Conservation (phyloP, 2,329 filamentous ascomycete genomes). For the Tolypocladium pustulatum region DNA sequence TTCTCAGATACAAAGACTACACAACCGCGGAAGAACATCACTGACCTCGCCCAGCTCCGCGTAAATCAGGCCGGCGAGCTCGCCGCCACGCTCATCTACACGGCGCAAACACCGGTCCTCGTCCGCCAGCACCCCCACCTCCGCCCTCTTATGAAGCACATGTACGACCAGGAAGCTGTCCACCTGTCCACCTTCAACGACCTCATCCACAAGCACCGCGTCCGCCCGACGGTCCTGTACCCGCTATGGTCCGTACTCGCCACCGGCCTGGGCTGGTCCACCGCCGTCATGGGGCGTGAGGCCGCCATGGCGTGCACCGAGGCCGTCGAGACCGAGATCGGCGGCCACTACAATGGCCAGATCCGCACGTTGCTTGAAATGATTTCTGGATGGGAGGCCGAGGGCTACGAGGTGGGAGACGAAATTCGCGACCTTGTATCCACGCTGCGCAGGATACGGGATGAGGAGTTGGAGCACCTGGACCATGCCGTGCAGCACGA, state of each 20-base stretch:
- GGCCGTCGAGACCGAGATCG: constrained; percentile 96
- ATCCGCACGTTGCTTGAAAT: constrained; percentile 74
- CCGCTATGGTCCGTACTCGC: constrained; percentile 79
- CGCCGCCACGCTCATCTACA: constrained; percentile 92
- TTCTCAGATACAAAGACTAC: not conserved
- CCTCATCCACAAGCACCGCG: constrained; percentile 73
- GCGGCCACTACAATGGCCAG: constrained; percentile 89
- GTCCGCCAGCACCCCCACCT: constrained; percentile 75
- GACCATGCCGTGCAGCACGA: constrained; percentile 93
- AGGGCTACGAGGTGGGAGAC: constrained; percentile 69
- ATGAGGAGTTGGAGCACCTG: constrained; percentile 94
- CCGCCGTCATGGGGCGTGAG: constrained; percentile 79
- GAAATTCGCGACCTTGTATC: constrained; percentile 65
- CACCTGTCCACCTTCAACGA: constrained; percentile 81
- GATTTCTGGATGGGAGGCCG: constrained; percentile 61
- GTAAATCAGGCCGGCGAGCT: constrained; percentile 97
- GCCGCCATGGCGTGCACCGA: constrained; percentile 98
- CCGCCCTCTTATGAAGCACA: constrained; percentile 85
- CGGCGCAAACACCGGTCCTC: constrained; percentile 74
- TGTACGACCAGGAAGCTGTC: constrained; percentile 92
- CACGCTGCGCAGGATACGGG: constrained; percentile 73
- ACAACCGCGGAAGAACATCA: not conserved
- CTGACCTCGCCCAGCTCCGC: constrained; percentile 48
- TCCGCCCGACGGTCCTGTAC: constrained; percentile 87
- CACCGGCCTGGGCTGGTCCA: constrained; percentile 76